phyloP scores from a whole-genome alignment of 1,284 basidiomycete genomes.

The Kwoniella shivajii region DNA sequence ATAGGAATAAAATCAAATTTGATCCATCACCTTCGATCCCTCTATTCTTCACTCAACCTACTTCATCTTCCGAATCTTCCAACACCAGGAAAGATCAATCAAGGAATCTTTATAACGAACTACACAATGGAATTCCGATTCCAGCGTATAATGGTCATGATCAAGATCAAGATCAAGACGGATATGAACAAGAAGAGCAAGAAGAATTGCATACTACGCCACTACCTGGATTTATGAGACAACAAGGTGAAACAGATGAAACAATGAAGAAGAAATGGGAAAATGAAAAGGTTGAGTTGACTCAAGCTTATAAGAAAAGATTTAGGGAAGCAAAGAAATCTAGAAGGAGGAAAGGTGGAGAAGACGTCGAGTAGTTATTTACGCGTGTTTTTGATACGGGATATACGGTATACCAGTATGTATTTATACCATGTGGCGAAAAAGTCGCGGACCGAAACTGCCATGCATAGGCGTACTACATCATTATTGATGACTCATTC shows the following conservation, averaged over 20 bases:
- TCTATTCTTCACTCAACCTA: slow-evolving; percentile 46
- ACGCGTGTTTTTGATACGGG: too few relatives aligned
- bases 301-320: slow-evolving; percentile 75
- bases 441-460: too few relatives aligned
- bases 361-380: slow-evolving; percentile 40
- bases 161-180: background rate
- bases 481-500: too few relatives aligned
- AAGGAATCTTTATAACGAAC: slow-evolving; percentile 14
- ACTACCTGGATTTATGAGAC: slow-evolving; percentile 29
- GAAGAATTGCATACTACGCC: slow-evolving; percentile 6
- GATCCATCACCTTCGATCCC: slow-evolving; percentile 35
- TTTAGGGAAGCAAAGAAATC: slow-evolving; percentile 75
- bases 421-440: too few relatives aligned
- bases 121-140: slow-evolving; percentile 9
- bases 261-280: slow-evolving; percentile 74
- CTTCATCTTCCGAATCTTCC: slow-evolving; percentile 5
- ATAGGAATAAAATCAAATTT: slow-evolving; percentile 34
- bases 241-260: slow-evolving; percentile 42
- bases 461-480: too few relatives aligned
- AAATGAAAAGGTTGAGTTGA: slow-evolving; percentile 67
- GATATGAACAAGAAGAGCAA: slow-evolving; percentile 15
- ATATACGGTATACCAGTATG: too few relatives aligned
- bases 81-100: slow-evolving; percentile 27
- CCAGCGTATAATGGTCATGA: background rate
- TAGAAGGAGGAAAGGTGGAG: slow-evolving; percentile 63